Conservation (phyloP, 352 stramenopile genomes). For the Pythium chondricola region DNA sequence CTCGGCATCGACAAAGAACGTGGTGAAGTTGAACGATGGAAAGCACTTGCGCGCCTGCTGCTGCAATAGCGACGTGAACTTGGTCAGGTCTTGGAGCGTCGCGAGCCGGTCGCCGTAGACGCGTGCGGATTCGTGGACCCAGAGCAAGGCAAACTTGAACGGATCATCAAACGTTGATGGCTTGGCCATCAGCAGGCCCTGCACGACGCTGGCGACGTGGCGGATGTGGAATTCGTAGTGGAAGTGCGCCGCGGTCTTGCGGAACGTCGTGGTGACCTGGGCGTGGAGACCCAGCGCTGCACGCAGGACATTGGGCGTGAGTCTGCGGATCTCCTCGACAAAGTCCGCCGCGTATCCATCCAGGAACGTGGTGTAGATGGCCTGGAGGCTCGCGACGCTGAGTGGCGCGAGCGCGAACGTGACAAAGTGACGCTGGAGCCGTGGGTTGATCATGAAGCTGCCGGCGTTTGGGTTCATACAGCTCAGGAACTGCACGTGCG, state of each 20-base stretch:
- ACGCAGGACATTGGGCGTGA: slow-evolving; percentile 80
- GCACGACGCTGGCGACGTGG: slow-evolving; percentile 93
- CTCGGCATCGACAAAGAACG: slow-evolving; percentile 78
- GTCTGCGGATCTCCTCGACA: slow-evolving; percentile 87
- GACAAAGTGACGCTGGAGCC: slow-evolving; percentile 93
- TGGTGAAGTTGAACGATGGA: slow-evolving; percentile 83
- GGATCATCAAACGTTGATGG: slow-evolving; percentile 82
- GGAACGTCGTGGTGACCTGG: slow-evolving; percentile 71
- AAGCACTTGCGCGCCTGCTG: slow-evolving; percentile 93
- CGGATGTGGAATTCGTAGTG: slow-evolving; percentile 98
- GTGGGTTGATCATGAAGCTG: slow-evolving; percentile 90
- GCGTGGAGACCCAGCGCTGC: slow-evolving; percentile 87
- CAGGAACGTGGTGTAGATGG: slow-evolving; percentile 95
- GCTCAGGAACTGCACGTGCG: slow-evolving; percentile 91
- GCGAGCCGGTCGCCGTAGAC: slow-evolving; percentile 95
- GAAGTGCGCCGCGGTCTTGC: slow-evolving; percentile 94
- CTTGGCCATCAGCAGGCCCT: slow-evolving; percentile 89
- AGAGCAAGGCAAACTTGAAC: slow-evolving; percentile 90
- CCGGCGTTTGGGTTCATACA: slow-evolving; percentile 95
- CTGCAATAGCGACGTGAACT: slow-evolving; percentile 87
- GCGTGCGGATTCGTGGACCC: slow-evolving; percentile 94
- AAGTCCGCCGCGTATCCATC: slow-evolving; percentile 93
- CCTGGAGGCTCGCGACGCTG: slow-evolving; percentile 80
- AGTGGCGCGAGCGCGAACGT: slow-evolving; percentile 91
- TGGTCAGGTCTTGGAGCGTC: slow-evolving; percentile 59